phyloP scores from a whole-genome alignment of 106 monocot genomes.

The Ottelia alismoides region DNA sequence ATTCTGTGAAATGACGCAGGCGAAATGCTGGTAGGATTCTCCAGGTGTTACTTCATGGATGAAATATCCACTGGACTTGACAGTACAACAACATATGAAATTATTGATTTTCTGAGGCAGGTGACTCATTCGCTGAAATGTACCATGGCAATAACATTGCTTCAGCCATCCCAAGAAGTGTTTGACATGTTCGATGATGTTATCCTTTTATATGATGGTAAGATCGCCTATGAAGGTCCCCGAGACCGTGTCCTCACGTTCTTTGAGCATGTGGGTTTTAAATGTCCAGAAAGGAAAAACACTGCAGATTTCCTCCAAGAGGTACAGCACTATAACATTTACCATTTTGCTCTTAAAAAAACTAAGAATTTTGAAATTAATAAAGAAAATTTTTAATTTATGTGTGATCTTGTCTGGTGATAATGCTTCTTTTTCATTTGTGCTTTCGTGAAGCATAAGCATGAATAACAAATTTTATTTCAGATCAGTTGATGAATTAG shows the following conservation, averaged over 20 bases:
- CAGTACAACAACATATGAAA: slow-evolving; percentile 2
- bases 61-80: slow-evolving; percentile 5
- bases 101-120: not conserved
- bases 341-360: no score
- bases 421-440: no score
- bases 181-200: slow-evolving; percentile 54
- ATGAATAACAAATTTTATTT: no score
- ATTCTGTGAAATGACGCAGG: no score
- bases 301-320: slow-evolving; percentile 80
- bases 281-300: slow-evolving; percentile 70
- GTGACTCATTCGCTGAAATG: not conserved
- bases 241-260: slow-evolving; percentile 54
- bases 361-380: no score
- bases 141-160: not conserved
- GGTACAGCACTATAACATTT: no score
- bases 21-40: not conserved
- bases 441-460: no score
- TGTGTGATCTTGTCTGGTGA: no score
- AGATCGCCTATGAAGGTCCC: slow-evolving; percentile 71
- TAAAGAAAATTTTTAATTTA: no score
- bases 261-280: slow-evolving; percentile 60
- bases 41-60: slow-evolving; percentile 5
- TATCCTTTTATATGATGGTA: slow-evolving; percentile 60
- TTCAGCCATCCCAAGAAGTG: not conserved
- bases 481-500: no score